Evolutionary conservation across 495 filamentous ascomycete species (phyloP), one percentile per base, ranked within the genome.

Genomic region (Talaromyces adpressus): DNA sequence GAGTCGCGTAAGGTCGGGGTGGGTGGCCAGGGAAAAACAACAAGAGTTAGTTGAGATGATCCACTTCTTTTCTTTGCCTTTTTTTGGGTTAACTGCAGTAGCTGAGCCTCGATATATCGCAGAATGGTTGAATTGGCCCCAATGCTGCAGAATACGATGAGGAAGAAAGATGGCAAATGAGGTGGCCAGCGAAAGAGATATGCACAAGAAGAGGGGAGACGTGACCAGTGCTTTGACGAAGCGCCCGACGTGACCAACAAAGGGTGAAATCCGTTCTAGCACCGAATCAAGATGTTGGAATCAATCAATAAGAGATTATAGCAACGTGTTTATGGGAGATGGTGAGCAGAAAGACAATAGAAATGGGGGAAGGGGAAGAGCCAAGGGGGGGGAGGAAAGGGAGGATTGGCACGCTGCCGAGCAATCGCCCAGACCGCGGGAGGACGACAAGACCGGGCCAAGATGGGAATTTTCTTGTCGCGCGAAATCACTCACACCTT

Each of bases 311-410:
- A 54, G 20, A 23, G 11, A 20, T 12, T 1, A 4, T 18, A 20
- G 45, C 45, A 49, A 49, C 45, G 45, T 49, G 45, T 49, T 49
- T 49, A 18, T 49, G n/a, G 18, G 18, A 36, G n/a, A 51, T 39
- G 47, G 32, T 52, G 47, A 41, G n/a, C 45, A 49, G 30, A 57
- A 36, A 66, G 25, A 66, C 54, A 60, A 58, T 49, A 53, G 65
- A 66, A 47, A 62, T 47, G 45, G 32, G 47, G 32, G 62, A 62
- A 34, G 56, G 34, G 45, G 34, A 49, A 61, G 9, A 16, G n/a
- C 6, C 16, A 12, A 60, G n/a, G 30, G 9, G 27, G 27, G 54
- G 54, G 29, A 36, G 56, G 29, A 58, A 36, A 36, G 56, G 56
- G 8, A 22, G 39, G 36, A 16, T 52, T 62, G 45, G 60, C 60